Percentiles rank a stretch among this genome's conserved stretches.
Evolutionary conservation across 1,284 basidiomycete genomes (phyloP).

Genomic region (Wolfiporia cocos): DNA sequence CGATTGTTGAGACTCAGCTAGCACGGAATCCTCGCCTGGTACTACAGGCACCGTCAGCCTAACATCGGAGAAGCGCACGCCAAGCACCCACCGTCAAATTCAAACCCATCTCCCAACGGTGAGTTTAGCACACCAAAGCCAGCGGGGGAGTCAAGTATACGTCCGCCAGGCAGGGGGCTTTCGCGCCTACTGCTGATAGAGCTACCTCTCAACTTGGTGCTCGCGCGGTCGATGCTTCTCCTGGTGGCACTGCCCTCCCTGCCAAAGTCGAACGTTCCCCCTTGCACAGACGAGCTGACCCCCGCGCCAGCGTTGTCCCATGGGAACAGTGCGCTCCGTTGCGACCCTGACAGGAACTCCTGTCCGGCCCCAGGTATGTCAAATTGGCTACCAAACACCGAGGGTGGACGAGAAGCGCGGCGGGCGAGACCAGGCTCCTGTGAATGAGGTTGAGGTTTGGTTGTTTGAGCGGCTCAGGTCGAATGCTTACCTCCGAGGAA

Average conservation of each 20-base stretch:
- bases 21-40: slow-evolving; percentile 28
- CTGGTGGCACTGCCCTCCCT: slow-evolving; percentile 35
- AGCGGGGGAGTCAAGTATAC: slow-evolving; percentile 43
- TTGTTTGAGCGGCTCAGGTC: too few relatives aligned
- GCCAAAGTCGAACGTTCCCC: slow-evolving; percentile 32
- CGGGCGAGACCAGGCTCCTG: slow-evolving; percentile 79
- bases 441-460: too few relatives aligned
- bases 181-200: slow-evolving; percentile 37
- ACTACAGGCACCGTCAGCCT: slow-evolving; percentile 24
- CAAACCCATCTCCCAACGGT: slow-evolving; percentile 53
- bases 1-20: slow-evolving; percentile 43
- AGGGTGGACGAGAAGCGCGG: slow-evolving; percentile 47
- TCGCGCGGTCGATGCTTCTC: slow-evolving; percentile 43
- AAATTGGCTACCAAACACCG: slow-evolving; percentile 40
- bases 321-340: slow-evolving; percentile 67
- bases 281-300: slow-evolving; percentile 52
- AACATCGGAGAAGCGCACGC: not conserved
- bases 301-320: slow-evolving; percentile 74
- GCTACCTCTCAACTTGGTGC: slow-evolving; percentile 45
- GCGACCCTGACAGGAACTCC: slow-evolving; percentile 41
- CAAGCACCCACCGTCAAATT: slow-evolving; percentile 47
- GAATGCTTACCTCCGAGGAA: slow-evolving; percentile 61
- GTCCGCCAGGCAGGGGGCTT: slow-evolving; percentile 41
- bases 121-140: slow-evolving; percentile 30
- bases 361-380: slow-evolving; percentile 31